These are phyloP conservation scores for Aspergillus nanangensis DNA, from an alignment of 495 filamentous ascomycete species.

Conservation along the genomic window DNA sequence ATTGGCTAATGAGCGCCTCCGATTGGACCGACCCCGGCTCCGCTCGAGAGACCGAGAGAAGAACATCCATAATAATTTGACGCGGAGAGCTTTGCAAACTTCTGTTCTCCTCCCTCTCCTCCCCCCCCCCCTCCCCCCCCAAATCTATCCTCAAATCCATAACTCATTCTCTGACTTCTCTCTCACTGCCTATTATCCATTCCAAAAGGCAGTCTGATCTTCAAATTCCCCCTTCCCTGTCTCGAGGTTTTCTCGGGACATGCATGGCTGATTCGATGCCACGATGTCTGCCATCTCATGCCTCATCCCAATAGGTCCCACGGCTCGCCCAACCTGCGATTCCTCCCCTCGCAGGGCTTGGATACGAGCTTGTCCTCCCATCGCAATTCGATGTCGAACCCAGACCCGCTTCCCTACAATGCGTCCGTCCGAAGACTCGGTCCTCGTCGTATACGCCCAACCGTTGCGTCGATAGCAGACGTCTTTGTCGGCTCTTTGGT, in stretches of 20 bases:
- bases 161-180: conserved; percentile 5
- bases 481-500: conserved; percentile 63
- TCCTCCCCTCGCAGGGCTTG: conserved; percentile 41
- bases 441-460: conserved; percentile 37
- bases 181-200: no score
- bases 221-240: conserved; percentile 7
- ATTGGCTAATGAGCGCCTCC: conserved; percentile 33
- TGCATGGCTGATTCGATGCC: conserved; percentile 43
- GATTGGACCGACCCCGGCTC: conserved; percentile 38
- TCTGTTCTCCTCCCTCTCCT: conserved; percentile 8
- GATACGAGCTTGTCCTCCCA: conserved; percentile 32
- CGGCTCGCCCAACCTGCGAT: conserved; percentile 48
- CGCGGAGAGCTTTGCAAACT: conserved; percentile 12
- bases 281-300: conserved; percentile 64
- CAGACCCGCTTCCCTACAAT: conserved; percentile 23
- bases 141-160: neutral
- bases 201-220: conserved; percentile 10
- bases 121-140: conserved; percentile 1
- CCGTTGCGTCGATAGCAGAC: conserved; percentile 41
- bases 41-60: conserved; percentile 23
- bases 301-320: conserved; percentile 52
- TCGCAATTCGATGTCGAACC: conserved; percentile 28
- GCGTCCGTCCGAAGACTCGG: conserved; percentile 31
- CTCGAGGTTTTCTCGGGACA: conserved; percentile 23
- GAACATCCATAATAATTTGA: conserved; percentile 14